Percentiles rank a stretch among this genome's conserved stretches.
phyloP scores from a whole-genome alignment of 1,139 yeast species.

The Hemisphaericaspora subhashii region DNA sequence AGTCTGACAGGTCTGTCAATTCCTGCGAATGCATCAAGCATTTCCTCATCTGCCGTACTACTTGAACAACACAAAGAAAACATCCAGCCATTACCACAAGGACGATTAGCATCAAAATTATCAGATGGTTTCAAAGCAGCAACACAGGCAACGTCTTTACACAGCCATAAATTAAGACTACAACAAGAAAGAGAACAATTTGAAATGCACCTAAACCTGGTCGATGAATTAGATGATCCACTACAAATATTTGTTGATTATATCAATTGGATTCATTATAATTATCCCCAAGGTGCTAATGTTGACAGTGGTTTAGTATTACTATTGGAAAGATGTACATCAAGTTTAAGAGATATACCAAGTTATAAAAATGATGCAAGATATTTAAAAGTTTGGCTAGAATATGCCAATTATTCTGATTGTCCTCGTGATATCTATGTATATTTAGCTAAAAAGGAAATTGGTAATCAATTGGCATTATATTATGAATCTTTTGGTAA shows the following conservation, averaged over 20 bases:
- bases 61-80: conserved; percentile 81
- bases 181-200: conserved; percentile 39
- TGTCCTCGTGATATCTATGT: conserved; percentile 71
- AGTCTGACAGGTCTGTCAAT: too few species aligned
- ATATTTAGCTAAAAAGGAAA: conserved; percentile 70
- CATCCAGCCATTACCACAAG: conserved; percentile 66
- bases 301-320: conserved; percentile 67
- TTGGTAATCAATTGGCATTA: conserved; percentile 66
- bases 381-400: conserved; percentile 78
- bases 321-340: conserved; percentile 71
- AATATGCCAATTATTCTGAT: conserved; percentile 68
- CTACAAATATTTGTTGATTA: conserved; percentile 70
- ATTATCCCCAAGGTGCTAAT: conserved; percentile 67
- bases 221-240: conserved; percentile 79
- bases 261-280: conserved; percentile 67
- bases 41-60: too few species aligned
- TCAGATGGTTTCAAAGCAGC: conserved; percentile 40
- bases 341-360: conserved; percentile 60
- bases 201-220: conserved; percentile 43
- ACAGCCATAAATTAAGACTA: conserved; percentile 25
- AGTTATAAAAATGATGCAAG: conserved; percentile 81
- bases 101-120: conserved; percentile 66
- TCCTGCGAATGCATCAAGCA: too few species aligned
- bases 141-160: conserved; percentile 14
- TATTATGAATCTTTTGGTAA: conserved; percentile 83